Evolutionary conservation across 345 rosid species (phyloP).

Genomic region (Eucalyptus decipiens): DNA sequence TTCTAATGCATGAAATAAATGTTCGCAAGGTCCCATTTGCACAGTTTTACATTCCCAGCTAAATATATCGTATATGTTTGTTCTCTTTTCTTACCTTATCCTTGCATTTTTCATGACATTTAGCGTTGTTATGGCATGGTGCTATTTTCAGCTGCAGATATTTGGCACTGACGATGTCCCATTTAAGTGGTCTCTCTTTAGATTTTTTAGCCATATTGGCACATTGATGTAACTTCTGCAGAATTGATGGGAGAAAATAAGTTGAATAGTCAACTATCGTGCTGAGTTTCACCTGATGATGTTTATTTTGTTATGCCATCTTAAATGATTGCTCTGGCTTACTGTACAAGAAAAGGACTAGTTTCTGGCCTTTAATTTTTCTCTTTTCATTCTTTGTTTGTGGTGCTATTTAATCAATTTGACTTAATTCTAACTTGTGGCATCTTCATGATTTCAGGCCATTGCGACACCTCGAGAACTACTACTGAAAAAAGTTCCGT

Average conservation of each 20-base stretch:
- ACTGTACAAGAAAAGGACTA: not conserved
- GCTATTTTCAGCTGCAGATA: not conserved
- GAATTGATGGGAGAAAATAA: not conserved
- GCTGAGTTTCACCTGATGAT: not conserved
- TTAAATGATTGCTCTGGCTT: not conserved
- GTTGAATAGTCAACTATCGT: not conserved
- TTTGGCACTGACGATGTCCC: not conserved
- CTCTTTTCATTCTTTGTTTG: not conserved
- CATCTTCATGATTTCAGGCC: constrained; percentile 39
- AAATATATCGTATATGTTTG: not conserved
- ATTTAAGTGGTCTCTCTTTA: not conserved
- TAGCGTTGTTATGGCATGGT: not conserved
- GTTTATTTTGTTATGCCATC: not conserved
- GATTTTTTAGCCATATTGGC: not conserved
- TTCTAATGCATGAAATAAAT: not conserved
- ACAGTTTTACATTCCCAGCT: not conserved
- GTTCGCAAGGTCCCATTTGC: not conserved
- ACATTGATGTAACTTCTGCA: not conserved
- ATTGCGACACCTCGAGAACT: constrained; percentile 70
- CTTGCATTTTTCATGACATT: not conserved
- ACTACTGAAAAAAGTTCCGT: constrained; percentile 74
- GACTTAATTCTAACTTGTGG: not conserved
- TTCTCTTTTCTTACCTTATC: not conserved
- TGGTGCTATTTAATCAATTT: not conserved
- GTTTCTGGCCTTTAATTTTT: not conserved